Percentiles rank a stretch among this genome's conserved stretches.
phyloP scores from a whole-genome alignment of 306 rosid genomes.

The Glycine latifolia region DNA sequence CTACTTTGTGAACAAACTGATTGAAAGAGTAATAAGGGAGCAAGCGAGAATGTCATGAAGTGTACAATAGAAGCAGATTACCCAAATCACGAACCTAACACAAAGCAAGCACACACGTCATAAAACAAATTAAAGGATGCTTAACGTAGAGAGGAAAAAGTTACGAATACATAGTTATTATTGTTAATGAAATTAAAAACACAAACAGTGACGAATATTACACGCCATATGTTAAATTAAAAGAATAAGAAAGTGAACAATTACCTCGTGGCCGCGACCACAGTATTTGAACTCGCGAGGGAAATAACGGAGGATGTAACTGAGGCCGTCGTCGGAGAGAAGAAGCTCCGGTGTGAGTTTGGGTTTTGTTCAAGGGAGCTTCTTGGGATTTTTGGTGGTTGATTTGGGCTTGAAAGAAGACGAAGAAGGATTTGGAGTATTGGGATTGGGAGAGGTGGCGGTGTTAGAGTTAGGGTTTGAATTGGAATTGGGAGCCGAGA shows the following conservation, averaged over 20 bases:
- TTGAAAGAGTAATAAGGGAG: slow-evolving; percentile 84
- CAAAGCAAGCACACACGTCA: no score
- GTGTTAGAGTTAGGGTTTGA: no score
- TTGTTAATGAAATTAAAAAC: no score
- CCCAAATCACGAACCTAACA: slow-evolving; percentile 83
- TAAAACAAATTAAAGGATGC: background rate
- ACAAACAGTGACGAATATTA: no score
- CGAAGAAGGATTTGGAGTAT: slow-evolving; percentile 48
- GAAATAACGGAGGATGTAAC: slow-evolving; percentile 91
- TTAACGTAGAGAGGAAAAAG: no score
- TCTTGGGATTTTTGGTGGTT: slow-evolving; percentile 62
- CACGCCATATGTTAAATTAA: no score
- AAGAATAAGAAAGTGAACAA: background rate
- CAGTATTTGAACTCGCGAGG: slow-evolving; percentile 83
- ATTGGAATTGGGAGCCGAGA: slow-evolving; percentile 53
- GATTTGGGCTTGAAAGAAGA: slow-evolving; percentile 50
- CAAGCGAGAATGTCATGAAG: slow-evolving; percentile 85
- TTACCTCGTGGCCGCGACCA: slow-evolving; percentile 90
- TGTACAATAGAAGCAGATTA: slow-evolving; percentile 71
- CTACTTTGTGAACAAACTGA: slow-evolving; percentile 82
- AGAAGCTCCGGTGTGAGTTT: slow-evolving; percentile 86
- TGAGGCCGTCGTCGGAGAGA: slow-evolving; percentile 93
- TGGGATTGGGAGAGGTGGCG: slow-evolving; percentile 45
- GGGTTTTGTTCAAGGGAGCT: slow-evolving; percentile 66
- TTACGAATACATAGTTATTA: no score